Conservation (phyloP, 2,329 filamentous ascomycete genomes). For the Fusarium sp. region DNA sequence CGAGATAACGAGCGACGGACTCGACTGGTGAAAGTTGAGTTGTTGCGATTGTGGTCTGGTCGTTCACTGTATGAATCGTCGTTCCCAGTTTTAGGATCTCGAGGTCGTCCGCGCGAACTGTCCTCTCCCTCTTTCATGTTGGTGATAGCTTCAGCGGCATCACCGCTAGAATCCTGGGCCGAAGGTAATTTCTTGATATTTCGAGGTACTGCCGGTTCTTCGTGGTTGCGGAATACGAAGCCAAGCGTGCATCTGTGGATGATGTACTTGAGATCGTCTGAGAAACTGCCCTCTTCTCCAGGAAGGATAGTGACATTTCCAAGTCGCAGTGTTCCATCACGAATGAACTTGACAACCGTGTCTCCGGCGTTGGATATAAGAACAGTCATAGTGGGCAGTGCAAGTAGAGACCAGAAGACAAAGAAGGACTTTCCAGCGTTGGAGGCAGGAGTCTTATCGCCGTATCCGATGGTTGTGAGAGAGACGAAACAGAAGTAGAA, state of each 20-base stretch:
- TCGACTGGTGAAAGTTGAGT: conserved; percentile 49
- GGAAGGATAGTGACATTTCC: conserved; percentile 71
- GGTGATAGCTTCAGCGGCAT: neutral
- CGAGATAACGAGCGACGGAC: conserved; percentile 51
- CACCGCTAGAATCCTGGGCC: neutral
- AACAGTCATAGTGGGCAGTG: conserved; percentile 88
- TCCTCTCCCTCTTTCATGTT: conserved; percentile 26
- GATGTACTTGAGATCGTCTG: conserved; percentile 58
- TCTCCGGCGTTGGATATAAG: conserved; percentile 86
- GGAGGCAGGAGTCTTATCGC: conserved; percentile 79
- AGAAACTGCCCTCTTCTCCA: conserved; percentile 65
- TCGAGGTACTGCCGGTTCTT: conserved; percentile 3
- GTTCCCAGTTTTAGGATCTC: neutral
- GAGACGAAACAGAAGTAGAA: conserved; percentile 90
- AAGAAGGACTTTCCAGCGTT: conserved; percentile 87
- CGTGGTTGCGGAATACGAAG: conserved; percentile 49
- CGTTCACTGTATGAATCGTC: conserved; percentile 5
- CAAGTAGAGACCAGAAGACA: conserved; percentile 90
- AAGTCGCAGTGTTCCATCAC: conserved; percentile 65
- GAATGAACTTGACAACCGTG: conserved; percentile 76
- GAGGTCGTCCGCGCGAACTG: conserved; percentile 15
- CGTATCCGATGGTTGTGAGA: conserved; percentile 88
- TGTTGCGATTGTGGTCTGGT: conserved; percentile 35
- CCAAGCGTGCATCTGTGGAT: conserved; percentile 58
- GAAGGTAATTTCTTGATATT: neutral